Evolutionary conservation across 169 alveolate species (phyloP), one percentile per base, ranked within the genome.

Genomic region (Eimeria tenella): DNA sequence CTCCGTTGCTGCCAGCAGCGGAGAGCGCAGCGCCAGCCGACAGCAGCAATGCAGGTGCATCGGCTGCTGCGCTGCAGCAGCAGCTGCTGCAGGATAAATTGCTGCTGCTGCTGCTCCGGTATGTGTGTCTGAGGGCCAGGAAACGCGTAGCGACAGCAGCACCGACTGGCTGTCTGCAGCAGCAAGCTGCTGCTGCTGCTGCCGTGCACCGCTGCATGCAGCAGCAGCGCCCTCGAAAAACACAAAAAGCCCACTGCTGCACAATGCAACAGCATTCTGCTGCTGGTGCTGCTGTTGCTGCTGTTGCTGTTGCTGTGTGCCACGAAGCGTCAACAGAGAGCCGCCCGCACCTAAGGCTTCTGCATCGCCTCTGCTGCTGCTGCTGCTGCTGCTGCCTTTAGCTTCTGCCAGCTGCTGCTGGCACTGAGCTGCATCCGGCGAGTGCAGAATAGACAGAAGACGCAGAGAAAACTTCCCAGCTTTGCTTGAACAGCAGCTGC

Each of bases 1-100:
- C 21, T 77, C 86, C 15, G 86, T 65, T 77, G 86, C 86, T 77
- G 86, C 86, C 52, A 77, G 50, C 86, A 77, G 58, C 68, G 86
- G 86, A 19, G 86, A 77, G 68, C 86, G 86, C 70, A 77, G 65
- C 15, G 86, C 13, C 86, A 77, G 86, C 42, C 62, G 68, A 63
- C 86, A 77, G 86, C 86, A 77, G 86, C 86, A 77, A 25, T 77
- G 86, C 65, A 77, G 86, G 55, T 77, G 86, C 86, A 21, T 53
- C 86, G 63, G 86, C 86, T 19, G 86, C 62, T 19, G 68, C 82
- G 56, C 82, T 71, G 82, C 10, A 71, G 82, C 82, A 77, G 68
- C 62, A 19, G 86, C 86, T 17, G 86, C 86, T n/a, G 68, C 68
- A 21, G 62, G 68, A 77, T 53, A 77, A 19, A 42, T 77, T 53